A percentile compares a stretch with the other conserved stretches of the same genome.
Evolutionary conservation across 495 filamentous ascomycete genomes (phyloP).

Genomic region (Barbatosphaeria neglecta): DNA sequence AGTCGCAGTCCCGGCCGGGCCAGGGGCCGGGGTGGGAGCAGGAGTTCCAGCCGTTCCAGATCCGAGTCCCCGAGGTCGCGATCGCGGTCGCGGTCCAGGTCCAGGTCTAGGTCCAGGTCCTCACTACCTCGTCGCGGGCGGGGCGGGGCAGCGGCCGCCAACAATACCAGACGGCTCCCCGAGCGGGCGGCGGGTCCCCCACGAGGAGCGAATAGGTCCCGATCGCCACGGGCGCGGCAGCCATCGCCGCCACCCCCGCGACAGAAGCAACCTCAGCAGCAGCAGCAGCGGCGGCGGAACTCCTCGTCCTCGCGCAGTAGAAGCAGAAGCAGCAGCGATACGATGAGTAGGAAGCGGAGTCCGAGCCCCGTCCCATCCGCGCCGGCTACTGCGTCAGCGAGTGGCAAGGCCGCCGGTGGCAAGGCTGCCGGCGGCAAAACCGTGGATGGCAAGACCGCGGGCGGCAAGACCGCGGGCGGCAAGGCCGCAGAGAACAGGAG

Average conservation of each 20-base stretch:
- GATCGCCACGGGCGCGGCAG: constrained; percentile 3
- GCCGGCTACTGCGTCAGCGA: neutral
- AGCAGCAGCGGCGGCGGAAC: neutral
- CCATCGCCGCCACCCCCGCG: neutral
- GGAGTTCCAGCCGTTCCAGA: too few relatives aligned
- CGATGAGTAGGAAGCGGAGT: neutral
- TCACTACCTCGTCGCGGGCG: neutral
- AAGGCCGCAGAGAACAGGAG: neutral
- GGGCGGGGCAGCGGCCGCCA: neutral
- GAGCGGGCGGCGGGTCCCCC: too few relatives aligned
- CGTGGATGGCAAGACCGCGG: too few relatives aligned
- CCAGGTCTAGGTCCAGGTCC: too few relatives aligned
- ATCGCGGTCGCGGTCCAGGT: neutral
- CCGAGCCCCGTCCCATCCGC: neutral
- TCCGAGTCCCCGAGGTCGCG: neutral
- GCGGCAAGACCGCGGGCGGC: neutral
- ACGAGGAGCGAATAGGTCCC: constrained; percentile 12
- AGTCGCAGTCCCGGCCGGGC: neutral
- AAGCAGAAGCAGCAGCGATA: neutral
- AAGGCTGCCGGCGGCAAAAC: too few relatives aligned
- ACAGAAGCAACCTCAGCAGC: neutral
- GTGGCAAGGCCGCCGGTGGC: too few relatives aligned
- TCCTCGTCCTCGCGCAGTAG: neutral
- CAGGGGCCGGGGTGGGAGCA: too few relatives aligned
- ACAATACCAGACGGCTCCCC: neutral